Evolutionary conservation across 768 basidiomycete genomes (phyloP), one percentile per base, ranked within the genome.

Genomic region (Psilocybe cyanescens): DNA sequence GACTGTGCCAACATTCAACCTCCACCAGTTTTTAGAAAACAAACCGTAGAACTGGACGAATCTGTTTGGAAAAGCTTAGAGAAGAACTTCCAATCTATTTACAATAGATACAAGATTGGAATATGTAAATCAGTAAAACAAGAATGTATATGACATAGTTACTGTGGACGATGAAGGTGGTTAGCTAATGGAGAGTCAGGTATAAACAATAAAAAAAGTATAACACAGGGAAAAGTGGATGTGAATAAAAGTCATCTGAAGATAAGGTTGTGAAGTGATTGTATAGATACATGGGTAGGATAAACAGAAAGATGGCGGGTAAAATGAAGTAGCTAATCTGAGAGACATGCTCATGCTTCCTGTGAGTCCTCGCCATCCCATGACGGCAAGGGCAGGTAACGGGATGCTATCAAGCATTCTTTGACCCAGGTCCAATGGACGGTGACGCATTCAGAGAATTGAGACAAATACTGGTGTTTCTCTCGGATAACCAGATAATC

Each of bases 391-490:
- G 77, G 74, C 3, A 83, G 69, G 29, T 84, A 68, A 33, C 86
- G 78, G 12, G 88, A 87, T 14, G 88, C 81, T 61, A 91, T 82
- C 31, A 94, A 75, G 67, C 90, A 89, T 50, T 91, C 84, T 72
- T 94, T 95, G 44, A 94, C 83, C 91, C 91, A 94, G 16, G 73
- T 68, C 75, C 91, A 85, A 60, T 81, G 75, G 14, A 88, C 86
- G 16, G 75, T 78, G 24, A 68, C 78, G 19, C 68, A 69, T 33
- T 62, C 65, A 57, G 64, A 65, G 44, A 74, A 65, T 44, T 73
- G 66, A 7, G 70, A 62, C 31, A 63, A 64, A 52, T 71, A 74
- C 39, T 76, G 75, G 11, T 72, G 68, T 52, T 62, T 70, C 33
- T 89, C 85, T 63, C 85, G 83, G 61, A 87, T 79, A 55, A 95